phyloP scores from a whole-genome alignment of 306 rosid species.

The Betula pendula region DNA sequence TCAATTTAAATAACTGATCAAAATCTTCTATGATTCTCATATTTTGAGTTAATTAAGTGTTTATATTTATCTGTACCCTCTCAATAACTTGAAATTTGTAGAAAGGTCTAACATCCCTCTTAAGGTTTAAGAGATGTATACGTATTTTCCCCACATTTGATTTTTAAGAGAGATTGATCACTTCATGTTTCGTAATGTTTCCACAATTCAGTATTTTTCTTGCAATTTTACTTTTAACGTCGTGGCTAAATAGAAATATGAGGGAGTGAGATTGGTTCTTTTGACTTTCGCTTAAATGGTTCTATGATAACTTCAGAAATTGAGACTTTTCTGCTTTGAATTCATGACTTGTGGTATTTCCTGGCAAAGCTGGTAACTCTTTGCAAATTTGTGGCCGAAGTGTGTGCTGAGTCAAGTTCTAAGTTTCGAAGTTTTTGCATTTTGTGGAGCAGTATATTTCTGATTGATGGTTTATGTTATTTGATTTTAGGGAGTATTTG shows the following conservation, averaged over 20 bases:
- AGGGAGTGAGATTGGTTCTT: slow-evolving; percentile 5
- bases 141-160: neutral
- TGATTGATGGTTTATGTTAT: neutral
- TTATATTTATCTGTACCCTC: neutral
- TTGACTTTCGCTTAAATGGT: neutral
- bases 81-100: neutral
- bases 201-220: no score
- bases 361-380: neutral
- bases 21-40: neutral
- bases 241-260: neutral
- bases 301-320: neutral
- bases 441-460: neutral
- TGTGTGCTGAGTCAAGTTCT: neutral
- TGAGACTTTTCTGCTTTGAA: neutral
- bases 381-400: neutral
- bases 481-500: neutral
- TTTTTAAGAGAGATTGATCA: neutral
- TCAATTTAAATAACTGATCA: neutral
- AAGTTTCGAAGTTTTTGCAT: neutral
- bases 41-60: neutral
- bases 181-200: neutral
- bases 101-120: neutral
- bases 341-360: neutral
- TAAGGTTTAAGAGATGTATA: neutral
- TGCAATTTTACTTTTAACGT: neutral